Base-by-base conservation (phyloP, 2,329 filamentous ascomycete species). In the Knufia fluminis region DNA sequence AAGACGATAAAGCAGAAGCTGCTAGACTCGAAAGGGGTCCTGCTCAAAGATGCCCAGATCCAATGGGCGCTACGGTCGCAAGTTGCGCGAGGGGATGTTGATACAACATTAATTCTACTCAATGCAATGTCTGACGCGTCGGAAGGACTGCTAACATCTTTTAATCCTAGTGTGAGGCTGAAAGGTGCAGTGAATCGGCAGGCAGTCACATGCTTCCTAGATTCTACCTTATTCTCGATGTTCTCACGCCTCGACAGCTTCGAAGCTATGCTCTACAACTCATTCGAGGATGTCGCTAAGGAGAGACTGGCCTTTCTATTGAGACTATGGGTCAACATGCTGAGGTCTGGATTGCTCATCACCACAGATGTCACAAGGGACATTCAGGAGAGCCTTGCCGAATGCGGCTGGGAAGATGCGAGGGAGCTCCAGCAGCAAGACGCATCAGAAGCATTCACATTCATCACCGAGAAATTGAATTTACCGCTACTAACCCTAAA, bases 181-280 rank as follows among this genome's bases (percentile, higher is more conserved):
- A 70, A 87, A 3, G 92, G 92, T 4, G 91, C 92, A 10, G 84
- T 87, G 59, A 98, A 98, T 62, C 77, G 89, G 42, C 77, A 83
- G 39, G 80, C 79, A 42, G 88, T 95, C 31, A 97, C 91, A n/a
- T 98, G 92, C 70, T 97, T 94, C 64, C 73, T 97, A 14, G 92
- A 97, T 64, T 78, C 91, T 0, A 71, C 97, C 19, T 76, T 98
- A 1, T 97, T 96, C 64, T 85, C 91, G 64, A 96, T 98, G 88
- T 97, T 97, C 64, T 85, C 86, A 16, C 83, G 86, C 52, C 75
- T 96, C 32, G 84, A 88, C 57, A 90, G 85, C 55, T 98, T 95
- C 64, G 91, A 97, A 66, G 87, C 85, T 43, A 94, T 97, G 75
- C 74, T 96, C 28, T 90, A 86, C 64, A 84, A 83, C 50, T 80